Evolutionary conservation across 2,329 filamentous ascomycete genomes (phyloP).

Genomic region (Aspergillus sergii): DNA sequence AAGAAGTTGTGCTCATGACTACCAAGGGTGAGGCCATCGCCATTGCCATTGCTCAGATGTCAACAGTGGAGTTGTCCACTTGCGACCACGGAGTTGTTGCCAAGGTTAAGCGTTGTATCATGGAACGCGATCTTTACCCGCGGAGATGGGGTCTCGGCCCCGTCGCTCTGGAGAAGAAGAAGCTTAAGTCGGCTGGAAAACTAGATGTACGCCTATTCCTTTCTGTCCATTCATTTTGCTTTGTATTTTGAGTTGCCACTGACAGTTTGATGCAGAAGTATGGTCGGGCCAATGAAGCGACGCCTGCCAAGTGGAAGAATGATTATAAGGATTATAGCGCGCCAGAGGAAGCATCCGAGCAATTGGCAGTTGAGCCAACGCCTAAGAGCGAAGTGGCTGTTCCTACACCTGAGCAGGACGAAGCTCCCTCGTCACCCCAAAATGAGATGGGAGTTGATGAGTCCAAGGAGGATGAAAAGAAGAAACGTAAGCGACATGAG

Average conservation of each 20-base stretch:
- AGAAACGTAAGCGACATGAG: slow-evolving; percentile 60
- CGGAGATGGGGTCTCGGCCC: slow-evolving; percentile 95
- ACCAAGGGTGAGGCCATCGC: slow-evolving; percentile 99
- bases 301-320: slow-evolving; percentile 87
- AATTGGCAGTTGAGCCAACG: slow-evolving; percentile 49
- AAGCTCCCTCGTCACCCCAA: slow-evolving; percentile 30
- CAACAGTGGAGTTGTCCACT: slow-evolving; percentile 91
- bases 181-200: slow-evolving; percentile 97
- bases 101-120: slow-evolving; percentile 99
- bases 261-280: slow-evolving; percentile 66
- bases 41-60: slow-evolving; percentile 96
- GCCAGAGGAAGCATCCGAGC: slow-evolving; percentile 45
- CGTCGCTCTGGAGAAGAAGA: slow-evolving; percentile 96
- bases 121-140: slow-evolving; percentile 98
- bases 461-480: slow-evolving; percentile 50
- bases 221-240: background rate
- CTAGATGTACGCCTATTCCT: slow-evolving; percentile 66
- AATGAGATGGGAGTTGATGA: slow-evolving; percentile 48
- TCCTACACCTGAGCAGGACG: slow-evolving; percentile 29
- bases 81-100: slow-evolving; percentile 98
- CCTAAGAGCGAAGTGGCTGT: slow-evolving; percentile 38
- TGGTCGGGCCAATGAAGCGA: slow-evolving; percentile 87
- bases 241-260: slow-evolving; percentile 25
- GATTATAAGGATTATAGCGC: slow-evolving; percentile 90
- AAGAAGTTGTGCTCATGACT: slow-evolving; percentile 97